A percentile compares a stretch with the other conserved stretches of the same genome.
These are phyloP conservation scores for Aquanectria penicillioides DNA, from an alignment of 2,329 filamentous ascomycete genomes.

Conservation along the genomic window DNA sequence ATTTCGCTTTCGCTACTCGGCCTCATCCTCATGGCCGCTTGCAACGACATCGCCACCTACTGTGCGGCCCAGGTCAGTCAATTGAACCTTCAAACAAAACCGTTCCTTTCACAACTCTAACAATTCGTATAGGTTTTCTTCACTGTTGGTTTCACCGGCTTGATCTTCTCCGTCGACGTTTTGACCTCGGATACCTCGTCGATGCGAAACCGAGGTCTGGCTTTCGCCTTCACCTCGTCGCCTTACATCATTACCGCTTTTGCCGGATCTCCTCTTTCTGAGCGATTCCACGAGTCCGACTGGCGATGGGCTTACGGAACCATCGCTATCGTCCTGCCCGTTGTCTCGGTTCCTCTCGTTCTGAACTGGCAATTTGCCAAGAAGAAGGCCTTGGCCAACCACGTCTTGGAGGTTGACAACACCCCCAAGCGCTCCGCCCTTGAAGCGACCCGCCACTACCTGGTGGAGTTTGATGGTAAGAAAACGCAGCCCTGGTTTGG, in stretches of 20 bases:
- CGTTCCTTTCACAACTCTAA: not conserved
- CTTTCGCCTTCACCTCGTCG: constrained; percentile 42
- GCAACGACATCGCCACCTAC: constrained; percentile 55
- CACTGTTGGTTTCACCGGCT: constrained; percentile 63
- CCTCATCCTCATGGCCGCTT: constrained; percentile 66
- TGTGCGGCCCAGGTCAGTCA: constrained; percentile 38
- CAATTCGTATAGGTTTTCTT: constrained; percentile 60
- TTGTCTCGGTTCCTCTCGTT: not conserved
- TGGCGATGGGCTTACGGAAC: constrained; percentile 40
- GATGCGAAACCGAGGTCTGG: constrained; percentile 43
- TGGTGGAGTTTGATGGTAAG: constrained; percentile 37
- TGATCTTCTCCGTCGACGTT: constrained; percentile 68
- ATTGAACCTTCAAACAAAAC: not conserved
- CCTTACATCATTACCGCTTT: constrained; percentile 50
- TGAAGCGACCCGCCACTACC: constrained; percentile 18
- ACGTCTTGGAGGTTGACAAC: not conserved
- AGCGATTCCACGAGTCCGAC: constrained; percentile 33
- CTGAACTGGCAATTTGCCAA: not conserved
- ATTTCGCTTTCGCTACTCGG: constrained; percentile 51
- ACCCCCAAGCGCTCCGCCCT: not conserved
- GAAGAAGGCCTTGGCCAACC: not conserved
- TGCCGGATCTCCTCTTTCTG: constrained; percentile 38
- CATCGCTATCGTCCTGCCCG: not conserved
- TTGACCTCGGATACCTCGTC: constrained; percentile 68
- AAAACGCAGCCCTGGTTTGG: no score